phyloP scores from a whole-genome alignment of 2,329 filamentous ascomycete genomes.

The Cryphonectria nitschkei region DNA sequence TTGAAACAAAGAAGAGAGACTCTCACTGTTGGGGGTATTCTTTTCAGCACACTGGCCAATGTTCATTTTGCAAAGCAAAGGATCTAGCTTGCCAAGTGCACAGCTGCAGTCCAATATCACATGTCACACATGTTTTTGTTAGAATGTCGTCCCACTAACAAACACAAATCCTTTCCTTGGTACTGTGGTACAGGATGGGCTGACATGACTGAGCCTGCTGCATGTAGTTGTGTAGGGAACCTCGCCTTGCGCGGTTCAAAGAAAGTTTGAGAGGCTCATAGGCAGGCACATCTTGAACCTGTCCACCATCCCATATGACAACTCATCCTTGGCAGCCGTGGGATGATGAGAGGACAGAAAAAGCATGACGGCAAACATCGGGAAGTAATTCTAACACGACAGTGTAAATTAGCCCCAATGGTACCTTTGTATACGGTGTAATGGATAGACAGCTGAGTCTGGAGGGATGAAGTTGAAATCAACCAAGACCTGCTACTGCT shows the following conservation, averaged over 20 bases:
- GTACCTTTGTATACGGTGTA: not conserved
- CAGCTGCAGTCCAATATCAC: not conserved
- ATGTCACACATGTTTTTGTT: not conserved
- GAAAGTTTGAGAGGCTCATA: not conserved
- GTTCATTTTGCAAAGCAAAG: not conserved
- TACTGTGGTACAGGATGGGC: not conserved
- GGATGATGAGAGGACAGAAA: not conserved
- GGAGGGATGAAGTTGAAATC: too few species aligned
- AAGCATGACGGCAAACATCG: not conserved
- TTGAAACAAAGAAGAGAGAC: not conserved
- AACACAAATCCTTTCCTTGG: not conserved
- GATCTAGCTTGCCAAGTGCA: not conserved
- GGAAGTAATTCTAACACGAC: not conserved
- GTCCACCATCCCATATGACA: not conserved
- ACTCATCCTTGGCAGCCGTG: not conserved
- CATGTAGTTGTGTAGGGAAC: not conserved
- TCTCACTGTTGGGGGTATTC: not conserved
- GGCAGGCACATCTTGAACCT: not conserved
- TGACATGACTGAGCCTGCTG: not conserved
- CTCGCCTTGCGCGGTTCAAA: conserved; percentile 2
- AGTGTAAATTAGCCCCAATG: not conserved
- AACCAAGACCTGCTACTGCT: not conserved
- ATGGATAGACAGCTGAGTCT: not conserved
- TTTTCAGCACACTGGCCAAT: not conserved
- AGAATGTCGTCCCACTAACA: not conserved